Conservation (phyloP, 192 early-diverging fungal species). For the Diversispora epigaea region DNA sequence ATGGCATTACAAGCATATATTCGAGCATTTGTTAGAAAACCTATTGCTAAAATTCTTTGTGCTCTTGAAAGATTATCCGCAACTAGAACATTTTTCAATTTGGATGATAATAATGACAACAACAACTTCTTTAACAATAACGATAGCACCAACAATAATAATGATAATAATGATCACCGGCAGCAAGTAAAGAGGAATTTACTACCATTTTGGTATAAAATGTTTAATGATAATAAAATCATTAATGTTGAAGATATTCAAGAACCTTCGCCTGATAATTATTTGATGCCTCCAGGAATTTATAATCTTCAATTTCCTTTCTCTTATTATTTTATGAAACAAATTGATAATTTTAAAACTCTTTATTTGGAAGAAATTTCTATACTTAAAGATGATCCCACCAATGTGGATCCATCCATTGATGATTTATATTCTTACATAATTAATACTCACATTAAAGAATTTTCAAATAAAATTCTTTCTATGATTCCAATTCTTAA, state of each 20-base stretch:
- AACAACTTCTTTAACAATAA: neutral
- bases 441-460: neutral
- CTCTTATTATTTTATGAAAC: slow-evolving; percentile 26
- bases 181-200: neutral
- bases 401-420: slow-evolving; percentile 10
- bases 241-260: neutral
- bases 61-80: slow-evolving; percentile 12
- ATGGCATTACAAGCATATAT: slow-evolving; percentile 14
- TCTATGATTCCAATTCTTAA: neutral
- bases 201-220: slow-evolving; percentile 23
- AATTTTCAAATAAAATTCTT: slow-evolving; percentile 10
- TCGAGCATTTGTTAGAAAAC: slow-evolving; percentile 20
- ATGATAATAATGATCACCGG: neutral
- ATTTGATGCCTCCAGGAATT: neutral
- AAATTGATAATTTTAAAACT: slow-evolving; percentile 21
- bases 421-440: slow-evolving; percentile 1
- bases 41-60: slow-evolving; percentile 27
- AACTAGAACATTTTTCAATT: neutral
- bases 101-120: neutral
- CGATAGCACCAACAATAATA: neutral
- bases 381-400: neutral
- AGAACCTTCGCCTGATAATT: slow-evolving; percentile 30
- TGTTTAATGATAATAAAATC: slow-evolving; percentile 18
- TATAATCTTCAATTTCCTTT: slow-evolving; percentile 27
- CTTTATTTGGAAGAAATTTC: slow-evolving; percentile 8